Conservation (phyloP, 1,284 basidiomycete species). For the Cutaneotrichosporon sp. region DNA sequence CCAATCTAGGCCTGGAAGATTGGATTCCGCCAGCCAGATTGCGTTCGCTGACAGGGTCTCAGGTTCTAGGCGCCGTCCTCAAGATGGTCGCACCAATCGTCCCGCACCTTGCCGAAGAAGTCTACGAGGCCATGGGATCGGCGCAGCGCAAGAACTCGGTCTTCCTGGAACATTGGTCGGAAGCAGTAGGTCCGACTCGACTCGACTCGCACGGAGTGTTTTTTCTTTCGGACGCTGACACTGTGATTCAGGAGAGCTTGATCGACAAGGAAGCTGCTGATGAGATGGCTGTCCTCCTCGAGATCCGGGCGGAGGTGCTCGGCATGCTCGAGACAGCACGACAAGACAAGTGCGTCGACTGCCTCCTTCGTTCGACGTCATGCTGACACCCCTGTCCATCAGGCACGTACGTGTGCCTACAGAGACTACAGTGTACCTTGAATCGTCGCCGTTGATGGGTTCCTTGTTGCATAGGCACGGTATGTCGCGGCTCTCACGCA, state of each 20-base stretch:
- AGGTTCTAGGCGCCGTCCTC: constrained; percentile 72
- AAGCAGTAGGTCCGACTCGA: neutral
- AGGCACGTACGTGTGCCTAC: constrained; percentile 15
- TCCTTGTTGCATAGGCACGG: constrained; percentile 24
- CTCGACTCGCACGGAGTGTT: neutral
- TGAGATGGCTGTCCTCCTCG: constrained; percentile 33
- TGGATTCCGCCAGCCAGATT: neutral
- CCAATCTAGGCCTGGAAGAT: neutral
- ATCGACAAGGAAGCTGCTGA: constrained; percentile 10
- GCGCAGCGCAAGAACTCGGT: constrained; percentile 47
- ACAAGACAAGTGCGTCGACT: constrained; percentile 36
- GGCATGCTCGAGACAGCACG: constrained; percentile 37
- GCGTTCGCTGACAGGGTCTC: constrained; percentile 6
- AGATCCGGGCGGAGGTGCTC: constrained; percentile 32
- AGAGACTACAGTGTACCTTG: constrained; percentile 24
- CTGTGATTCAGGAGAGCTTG: neutral
- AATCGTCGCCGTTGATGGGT: constrained; percentile 11
- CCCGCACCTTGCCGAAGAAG: constrained; percentile 91
- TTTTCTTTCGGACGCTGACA: neutral
- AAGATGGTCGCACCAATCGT: constrained; percentile 80
- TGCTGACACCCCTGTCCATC: constrained; percentile 6
- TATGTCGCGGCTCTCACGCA: constrained; percentile 18
- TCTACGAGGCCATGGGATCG: constrained; percentile 58
- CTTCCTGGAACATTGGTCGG: constrained; percentile 65
- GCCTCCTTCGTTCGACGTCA: neutral